A percentile compares a stretch with the other conserved stretches of the same genome.
Evolutionary conservation across 768 basidiomycete genomes (phyloP).

Genomic region (Tulasnella calospora): DNA sequence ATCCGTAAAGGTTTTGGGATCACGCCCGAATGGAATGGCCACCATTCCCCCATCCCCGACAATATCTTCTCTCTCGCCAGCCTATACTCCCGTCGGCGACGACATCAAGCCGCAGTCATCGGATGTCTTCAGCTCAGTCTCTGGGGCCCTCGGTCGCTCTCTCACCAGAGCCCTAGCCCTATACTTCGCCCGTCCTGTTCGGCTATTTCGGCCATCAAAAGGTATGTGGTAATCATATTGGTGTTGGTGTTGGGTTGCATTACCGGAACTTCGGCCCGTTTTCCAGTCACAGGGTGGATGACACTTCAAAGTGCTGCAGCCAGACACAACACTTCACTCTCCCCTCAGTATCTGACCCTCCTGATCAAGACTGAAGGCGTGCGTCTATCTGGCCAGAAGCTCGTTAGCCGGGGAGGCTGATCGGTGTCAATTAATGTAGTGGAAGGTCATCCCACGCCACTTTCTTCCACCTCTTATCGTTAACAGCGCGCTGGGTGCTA

Average conservation of each 20-base stretch:
- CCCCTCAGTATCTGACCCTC: conserved; percentile 23
- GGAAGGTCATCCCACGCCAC: conserved; percentile 27
- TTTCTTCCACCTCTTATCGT: conserved; percentile 28
- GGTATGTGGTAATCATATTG: conserved; percentile 1
- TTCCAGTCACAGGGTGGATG: conserved; percentile 27
- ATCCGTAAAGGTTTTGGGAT: background rate
- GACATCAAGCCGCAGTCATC: background rate
- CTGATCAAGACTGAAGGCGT: conserved; percentile 28
- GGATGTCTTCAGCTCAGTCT: conserved; percentile 18
- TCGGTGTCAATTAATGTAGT: conserved; percentile 4
- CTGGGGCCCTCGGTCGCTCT: conserved; percentile 26
- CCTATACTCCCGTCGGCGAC: background rate
- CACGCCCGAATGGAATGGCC: background rate
- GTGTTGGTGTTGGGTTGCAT: background rate
- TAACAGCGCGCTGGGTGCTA: conserved; percentile 25
- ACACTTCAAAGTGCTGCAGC: conserved; percentile 22
- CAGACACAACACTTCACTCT: conserved; percentile 17
- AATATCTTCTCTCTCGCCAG: background rate
- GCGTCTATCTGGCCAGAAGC: background rate
- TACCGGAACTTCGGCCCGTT: background rate
- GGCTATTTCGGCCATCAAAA: conserved; percentile 27
- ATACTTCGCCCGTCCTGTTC: conserved; percentile 27
- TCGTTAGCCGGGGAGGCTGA: background rate
- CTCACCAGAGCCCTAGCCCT: conserved; percentile 25
- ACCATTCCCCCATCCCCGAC: background rate